Conservation (phyloP, 768 basidiomycete genomes). For the Sporobolomyces pararoseus region DNA sequence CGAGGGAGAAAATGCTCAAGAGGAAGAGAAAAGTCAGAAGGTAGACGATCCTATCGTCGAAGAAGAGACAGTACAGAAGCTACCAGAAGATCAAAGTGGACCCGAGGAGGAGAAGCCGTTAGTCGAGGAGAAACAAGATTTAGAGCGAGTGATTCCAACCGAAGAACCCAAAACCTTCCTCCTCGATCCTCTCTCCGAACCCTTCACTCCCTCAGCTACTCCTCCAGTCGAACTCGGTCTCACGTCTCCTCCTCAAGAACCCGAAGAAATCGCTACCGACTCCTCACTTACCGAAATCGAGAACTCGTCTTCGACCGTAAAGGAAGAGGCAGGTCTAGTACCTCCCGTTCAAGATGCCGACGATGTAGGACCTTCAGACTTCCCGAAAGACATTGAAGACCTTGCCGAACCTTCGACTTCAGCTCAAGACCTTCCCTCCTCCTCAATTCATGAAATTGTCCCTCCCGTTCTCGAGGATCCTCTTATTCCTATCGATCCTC, state of each 20-base stretch:
- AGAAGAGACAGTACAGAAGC: too few relatives aligned
- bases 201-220: neutral
- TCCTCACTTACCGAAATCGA: neutral
- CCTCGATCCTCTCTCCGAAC: conserved; percentile 15
- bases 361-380: conserved; percentile 11
- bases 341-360: neutral
- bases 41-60: too few relatives aligned
- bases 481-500: neutral
- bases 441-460: neutral
- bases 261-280: neutral
- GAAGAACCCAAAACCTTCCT: neutral
- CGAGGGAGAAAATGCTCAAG: neutral
- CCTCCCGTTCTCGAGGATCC: neutral
- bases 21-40: neutral
- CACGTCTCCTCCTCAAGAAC: neutral
- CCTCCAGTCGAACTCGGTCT: neutral
- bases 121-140: neutral
- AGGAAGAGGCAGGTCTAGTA: too few relatives aligned
- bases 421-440: neutral
- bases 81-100: too few relatives aligned
- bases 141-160: neutral
- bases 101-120: too few relatives aligned
- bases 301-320: too few relatives aligned
- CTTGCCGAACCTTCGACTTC: neutral
- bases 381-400: conserved; percentile 9